A percentile compares a stretch with the other conserved stretches of the same genome.
Evolutionary conservation across 306 rosid species (phyloP).

Genomic region (Sesbania bispinosa): DNA sequence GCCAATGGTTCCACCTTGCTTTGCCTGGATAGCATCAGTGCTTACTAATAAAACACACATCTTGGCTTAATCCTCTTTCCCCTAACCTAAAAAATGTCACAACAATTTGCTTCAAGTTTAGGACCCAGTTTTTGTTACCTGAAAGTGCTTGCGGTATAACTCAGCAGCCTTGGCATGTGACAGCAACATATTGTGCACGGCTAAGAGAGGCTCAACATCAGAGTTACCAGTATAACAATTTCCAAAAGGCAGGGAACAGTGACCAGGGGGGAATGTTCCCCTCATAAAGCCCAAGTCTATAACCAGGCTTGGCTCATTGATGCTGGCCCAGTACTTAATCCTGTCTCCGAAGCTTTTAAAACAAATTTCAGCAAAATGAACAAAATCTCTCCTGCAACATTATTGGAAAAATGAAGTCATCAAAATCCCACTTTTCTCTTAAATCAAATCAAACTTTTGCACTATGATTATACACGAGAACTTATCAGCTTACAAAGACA

Average conservation of each 20-base stretch:
- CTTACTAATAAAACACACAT: slow-evolving; percentile 8
- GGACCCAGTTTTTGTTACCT: slow-evolving; percentile 32
- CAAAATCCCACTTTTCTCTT: too few species aligned
- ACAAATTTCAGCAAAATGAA: slow-evolving; percentile 46
- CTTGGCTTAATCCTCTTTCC: too few species aligned
- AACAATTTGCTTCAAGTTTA: background rate
- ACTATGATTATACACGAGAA: background rate
- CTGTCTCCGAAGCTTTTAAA: slow-evolving; percentile 48
- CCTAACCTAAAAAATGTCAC: slow-evolving; percentile 9
- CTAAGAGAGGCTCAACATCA: slow-evolving; percentile 59
- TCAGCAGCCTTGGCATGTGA: slow-evolving; percentile 65
- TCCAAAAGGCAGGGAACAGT: slow-evolving; percentile 66
- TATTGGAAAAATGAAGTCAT: too few species aligned
- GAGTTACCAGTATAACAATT: slow-evolving; percentile 59
- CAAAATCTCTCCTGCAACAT: slow-evolving; percentile 54
- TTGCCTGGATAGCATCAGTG: slow-evolving; percentile 31
- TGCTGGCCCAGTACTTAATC: slow-evolving; percentile 51
- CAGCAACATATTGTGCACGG: slow-evolving; percentile 58
- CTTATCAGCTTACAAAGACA: background rate
- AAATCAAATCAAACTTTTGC: background rate
- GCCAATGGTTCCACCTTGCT: slow-evolving; percentile 57
- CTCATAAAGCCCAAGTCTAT: slow-evolving; percentile 24
- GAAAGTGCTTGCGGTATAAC: slow-evolving; percentile 46
- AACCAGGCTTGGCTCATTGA: slow-evolving; percentile 48
- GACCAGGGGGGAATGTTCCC: slow-evolving; percentile 49